Conservation (phyloP, 495 filamentous ascomycete genomes). For the Schizothecium vesticola region DNA sequence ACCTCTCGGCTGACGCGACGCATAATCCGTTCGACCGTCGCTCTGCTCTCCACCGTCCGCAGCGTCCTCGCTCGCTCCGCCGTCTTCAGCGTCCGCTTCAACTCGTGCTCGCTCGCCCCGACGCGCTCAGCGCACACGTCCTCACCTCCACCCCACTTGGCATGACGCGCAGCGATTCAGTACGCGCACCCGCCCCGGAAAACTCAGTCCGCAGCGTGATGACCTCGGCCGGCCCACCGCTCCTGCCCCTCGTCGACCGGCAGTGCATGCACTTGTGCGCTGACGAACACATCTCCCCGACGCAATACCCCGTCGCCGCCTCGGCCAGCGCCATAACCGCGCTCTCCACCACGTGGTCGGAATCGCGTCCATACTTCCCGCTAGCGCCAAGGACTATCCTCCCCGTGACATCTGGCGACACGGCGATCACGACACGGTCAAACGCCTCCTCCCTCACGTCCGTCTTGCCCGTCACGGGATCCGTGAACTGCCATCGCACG, state of each 20-base stretch:
- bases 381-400: constrained; percentile 41
- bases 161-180: constrained; percentile 29
- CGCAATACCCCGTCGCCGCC: neutral
- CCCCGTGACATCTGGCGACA: constrained; percentile 39
- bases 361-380: constrained; percentile 30
- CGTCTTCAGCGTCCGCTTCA: constrained; percentile 16
- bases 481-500: constrained; percentile 1
- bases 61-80: constrained; percentile 34
- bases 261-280: neutral
- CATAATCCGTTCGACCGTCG: constrained; percentile 17
- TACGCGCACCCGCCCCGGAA: constrained; percentile 4
- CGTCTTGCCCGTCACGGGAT: neutral
- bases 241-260: neutral
- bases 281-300: neutral
- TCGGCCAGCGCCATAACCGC: constrained; percentile 15
- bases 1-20: neutral
- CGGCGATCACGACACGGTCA: constrained; percentile 42
- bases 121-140: constrained; percentile 24
- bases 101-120: neutral
- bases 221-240: constrained; percentile 17
- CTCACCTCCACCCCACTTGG: constrained; percentile 27
- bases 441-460: constrained; percentile 25
- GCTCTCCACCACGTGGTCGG: constrained; percentile 43
- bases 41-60: constrained; percentile 25
- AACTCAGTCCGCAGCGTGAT: constrained; percentile 27